Evolutionary conservation across 495 filamentous ascomycete species (phyloP), one percentile per base, ranked within the genome.

Genomic region (Aspergillus kassunensis): DNA sequence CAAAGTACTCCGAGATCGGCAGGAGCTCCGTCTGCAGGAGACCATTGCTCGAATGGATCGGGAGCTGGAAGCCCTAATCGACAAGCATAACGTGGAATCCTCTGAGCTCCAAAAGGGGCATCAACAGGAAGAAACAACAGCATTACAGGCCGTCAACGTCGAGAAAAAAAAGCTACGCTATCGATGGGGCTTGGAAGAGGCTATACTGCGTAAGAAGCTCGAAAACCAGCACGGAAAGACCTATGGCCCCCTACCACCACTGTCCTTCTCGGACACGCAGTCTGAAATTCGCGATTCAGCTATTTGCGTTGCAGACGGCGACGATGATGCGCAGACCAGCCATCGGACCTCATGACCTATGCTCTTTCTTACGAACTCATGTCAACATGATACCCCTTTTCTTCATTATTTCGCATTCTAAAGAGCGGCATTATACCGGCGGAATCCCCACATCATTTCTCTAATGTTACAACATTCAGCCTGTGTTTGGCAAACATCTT

Each of bases 1-100:
- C 68, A 90, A 92, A 54, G 87, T 91, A 1, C 78, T 93, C 49
- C 76, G 89, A 6, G 89, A 90, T 49, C 82, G 82, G 39, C 89
- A 93, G 58, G 83, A 83, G 4, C 79, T 85, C 55, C 74, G 83
- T 42, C 72, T 87, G 52, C 83, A 87, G 56, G 81, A 85, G 53
- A 72, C 89, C 5, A 69, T 81, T 3, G 75, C 75, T 25, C 78
- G 84, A 21, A 87, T 91, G 67, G 79, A 80, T 44, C 67, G 67
- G 20, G 87, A 93, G 65, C 66, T 86, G 24, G 69, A 79, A 4
- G 66, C 66, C 10, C 53, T 89, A 37, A 68, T 70, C 11, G 74
- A 75, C n/a, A 75, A 75, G 49, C 75, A 80, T 51, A 59, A 60
- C 12, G 66, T 75, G 35, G 78, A 81, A 37, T 51, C 83, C 16